A percentile compares a stretch with the other conserved stretches of the same genome.
Evolutionary conservation across 805 yeast species (phyloP).

Genomic region (Ogataea ramenticola): DNA sequence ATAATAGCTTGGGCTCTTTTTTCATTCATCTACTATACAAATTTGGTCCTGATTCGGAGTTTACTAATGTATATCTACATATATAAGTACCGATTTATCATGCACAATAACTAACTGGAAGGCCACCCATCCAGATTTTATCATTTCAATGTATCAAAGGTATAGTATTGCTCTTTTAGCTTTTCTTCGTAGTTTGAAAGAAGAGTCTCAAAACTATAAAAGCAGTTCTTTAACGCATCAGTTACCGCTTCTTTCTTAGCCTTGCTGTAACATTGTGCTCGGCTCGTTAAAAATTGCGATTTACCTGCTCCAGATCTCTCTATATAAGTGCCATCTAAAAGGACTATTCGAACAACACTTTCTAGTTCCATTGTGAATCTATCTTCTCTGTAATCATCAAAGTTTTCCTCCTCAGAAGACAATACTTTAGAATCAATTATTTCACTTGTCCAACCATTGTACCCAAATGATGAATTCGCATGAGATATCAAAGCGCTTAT

Average conservation of each 20-base stretch:
- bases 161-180: slow-evolving; percentile 16
- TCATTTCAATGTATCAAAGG: slow-evolving; percentile 3
- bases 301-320: slow-evolving; percentile 34
- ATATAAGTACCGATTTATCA: no score
- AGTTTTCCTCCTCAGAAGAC: slow-evolving; percentile 5
- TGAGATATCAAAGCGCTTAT: slow-evolving; percentile 20
- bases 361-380: slow-evolving; percentile 12
- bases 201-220: slow-evolving; percentile 27
- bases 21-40: no score
- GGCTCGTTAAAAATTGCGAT: slow-evolving; percentile 26
- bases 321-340: slow-evolving; percentile 37
- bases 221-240: slow-evolving; percentile 36
- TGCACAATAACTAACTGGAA: no score
- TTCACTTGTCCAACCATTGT: slow-evolving; percentile 41
- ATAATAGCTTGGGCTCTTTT: no score
- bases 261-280: slow-evolving; percentile 27
- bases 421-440: slow-evolving; percentile 19
- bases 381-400: slow-evolving; percentile 13
- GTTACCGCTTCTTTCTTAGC: slow-evolving; percentile 43
- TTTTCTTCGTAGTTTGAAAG: slow-evolving; percentile 22
- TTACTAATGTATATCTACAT: no score
- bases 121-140: not conserved
- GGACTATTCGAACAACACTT: slow-evolving; percentile 27
- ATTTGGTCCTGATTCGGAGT: no score
- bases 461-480: slow-evolving; percentile 46